Evolutionary conservation across 371 early-diverging fungal species (phyloP).

Genomic region (Phascolomyces articulosus): DNA sequence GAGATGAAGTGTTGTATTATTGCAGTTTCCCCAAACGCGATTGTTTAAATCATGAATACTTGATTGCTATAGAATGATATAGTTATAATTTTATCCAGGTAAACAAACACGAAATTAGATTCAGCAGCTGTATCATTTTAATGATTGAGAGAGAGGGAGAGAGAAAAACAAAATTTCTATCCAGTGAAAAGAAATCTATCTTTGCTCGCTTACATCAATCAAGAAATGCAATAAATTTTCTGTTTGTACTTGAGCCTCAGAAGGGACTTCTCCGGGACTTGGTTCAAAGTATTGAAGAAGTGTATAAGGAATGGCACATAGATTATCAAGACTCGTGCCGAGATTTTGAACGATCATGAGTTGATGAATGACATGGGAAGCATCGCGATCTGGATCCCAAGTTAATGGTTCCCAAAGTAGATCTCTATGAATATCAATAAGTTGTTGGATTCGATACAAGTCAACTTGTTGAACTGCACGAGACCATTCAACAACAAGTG

Average conservation of each 20-base stretch:
- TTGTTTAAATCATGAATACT: conserved; percentile 12
- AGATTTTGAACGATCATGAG: conserved; percentile 15
- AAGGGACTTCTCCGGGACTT: conserved; percentile 2
- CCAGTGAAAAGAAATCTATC: no score
- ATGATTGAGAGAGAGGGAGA: no score
- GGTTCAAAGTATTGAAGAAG: conserved; percentile 19
- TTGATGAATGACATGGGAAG: conserved; percentile 19
- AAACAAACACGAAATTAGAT: no score
- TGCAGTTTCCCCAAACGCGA: conserved; percentile 19
- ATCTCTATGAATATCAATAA: conserved; percentile 25
- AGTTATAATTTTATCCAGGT: no score
- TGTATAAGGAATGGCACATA: conserved; percentile 22
- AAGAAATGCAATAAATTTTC: conserved; percentile 15
- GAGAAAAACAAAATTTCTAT: no score
- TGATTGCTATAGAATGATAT: neutral
- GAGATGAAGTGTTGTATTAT: conserved; percentile 23
- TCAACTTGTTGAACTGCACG: conserved; percentile 29
- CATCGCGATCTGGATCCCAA: conserved; percentile 19
- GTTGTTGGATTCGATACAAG: conserved; percentile 12
- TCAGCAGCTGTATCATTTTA: no score
- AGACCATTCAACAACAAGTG: conserved; percentile 34
- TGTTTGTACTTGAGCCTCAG: conserved; percentile 17
- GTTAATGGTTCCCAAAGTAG: conserved; percentile 34
- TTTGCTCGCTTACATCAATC: conserved; percentile 18
- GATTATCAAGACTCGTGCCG: conserved; percentile 14